phyloP scores from a whole-genome alignment of 345 rosid species.

The Moricandia moricandioides region DNA sequence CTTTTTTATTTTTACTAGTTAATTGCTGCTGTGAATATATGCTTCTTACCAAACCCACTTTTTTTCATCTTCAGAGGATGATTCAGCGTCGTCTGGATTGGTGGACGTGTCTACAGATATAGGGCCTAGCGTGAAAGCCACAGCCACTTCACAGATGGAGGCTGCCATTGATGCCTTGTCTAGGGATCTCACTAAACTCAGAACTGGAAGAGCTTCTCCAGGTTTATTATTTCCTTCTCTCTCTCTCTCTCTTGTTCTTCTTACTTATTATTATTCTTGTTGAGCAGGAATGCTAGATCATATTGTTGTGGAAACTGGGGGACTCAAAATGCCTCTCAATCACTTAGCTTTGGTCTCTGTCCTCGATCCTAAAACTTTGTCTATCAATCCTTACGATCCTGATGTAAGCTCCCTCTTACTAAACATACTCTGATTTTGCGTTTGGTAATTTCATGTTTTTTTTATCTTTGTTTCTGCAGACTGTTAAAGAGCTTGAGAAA shows the following conservation, averaged over 20 bases:
- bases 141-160: conserved; percentile 78
- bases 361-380: conserved; percentile 78
- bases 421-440: not conserved
- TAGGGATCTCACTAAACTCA: conserved; percentile 68
- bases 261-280: no score
- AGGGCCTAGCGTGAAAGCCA: conserved; percentile 65
- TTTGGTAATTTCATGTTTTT: not conserved
- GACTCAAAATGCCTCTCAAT: conserved; percentile 74
- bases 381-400: conserved; percentile 91
- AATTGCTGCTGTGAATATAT: not conserved
- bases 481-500: conserved; percentile 69
- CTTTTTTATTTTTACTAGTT: not conserved
- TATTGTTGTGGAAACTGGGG: conserved; percentile 73
- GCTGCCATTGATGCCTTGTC: conserved; percentile 78
- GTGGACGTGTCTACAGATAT: conserved; percentile 55
- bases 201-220: conserved; percentile 89
- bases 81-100: conserved; percentile 46
- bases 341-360: conserved; percentile 88
- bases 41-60: not conserved
- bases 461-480: conserved; percentile 44
- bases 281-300: conserved; percentile 94
- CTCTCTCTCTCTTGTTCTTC: not conserved
- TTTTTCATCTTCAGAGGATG: conserved; percentile 54
- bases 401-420: conserved; percentile 48
- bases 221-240: conserved; percentile 34